Evolutionary conservation across 1,139 yeast species (phyloP).

Genomic region (Candida gigantensis): DNA sequence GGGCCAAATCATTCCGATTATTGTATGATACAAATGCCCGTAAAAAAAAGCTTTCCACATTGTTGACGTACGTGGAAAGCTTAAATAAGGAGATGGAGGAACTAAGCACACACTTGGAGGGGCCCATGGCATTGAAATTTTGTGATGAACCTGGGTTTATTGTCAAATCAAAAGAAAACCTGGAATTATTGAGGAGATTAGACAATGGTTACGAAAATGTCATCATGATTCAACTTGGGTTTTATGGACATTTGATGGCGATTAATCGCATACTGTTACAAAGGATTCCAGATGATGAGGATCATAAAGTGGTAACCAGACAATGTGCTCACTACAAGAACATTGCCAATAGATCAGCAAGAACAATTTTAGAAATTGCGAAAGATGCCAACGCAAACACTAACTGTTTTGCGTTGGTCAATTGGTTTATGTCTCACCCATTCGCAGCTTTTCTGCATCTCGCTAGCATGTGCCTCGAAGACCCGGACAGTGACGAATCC

Average conservation of each 20-base stretch:
- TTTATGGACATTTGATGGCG: conserved; percentile 34
- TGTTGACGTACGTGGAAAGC: conserved; percentile 16
- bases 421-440: conserved; percentile 35
- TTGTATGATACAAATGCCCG: conserved; percentile 29
- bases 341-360: conserved; percentile 30
- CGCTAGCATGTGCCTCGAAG: conserved; percentile 28
- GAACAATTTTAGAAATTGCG: conserved; percentile 33
- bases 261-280: conserved; percentile 36
- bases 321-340: conserved; percentile 20
- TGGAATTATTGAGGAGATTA: conserved; percentile 4
- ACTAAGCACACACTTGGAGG: conserved; percentile 15
- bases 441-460: conserved; percentile 35
- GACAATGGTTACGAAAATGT: conserved; percentile 18
- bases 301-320: conserved; percentile 15
- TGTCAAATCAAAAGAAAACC: conserved; percentile 7
- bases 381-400: conserved; percentile 20
- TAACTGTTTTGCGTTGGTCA: conserved; percentile 24
- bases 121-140: conserved; percentile 22
- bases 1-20: conserved; percentile 27
- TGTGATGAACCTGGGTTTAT: conserved; percentile 25
- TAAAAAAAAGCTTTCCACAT: conserved; percentile 15
- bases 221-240: conserved; percentile 28
- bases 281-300: conserved; percentile 19
- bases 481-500: conserved; percentile 28
- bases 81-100: conserved; percentile 22